Base-by-base conservation (phyloP, 306 rosid species). In the Abrus precatorius region DNA sequence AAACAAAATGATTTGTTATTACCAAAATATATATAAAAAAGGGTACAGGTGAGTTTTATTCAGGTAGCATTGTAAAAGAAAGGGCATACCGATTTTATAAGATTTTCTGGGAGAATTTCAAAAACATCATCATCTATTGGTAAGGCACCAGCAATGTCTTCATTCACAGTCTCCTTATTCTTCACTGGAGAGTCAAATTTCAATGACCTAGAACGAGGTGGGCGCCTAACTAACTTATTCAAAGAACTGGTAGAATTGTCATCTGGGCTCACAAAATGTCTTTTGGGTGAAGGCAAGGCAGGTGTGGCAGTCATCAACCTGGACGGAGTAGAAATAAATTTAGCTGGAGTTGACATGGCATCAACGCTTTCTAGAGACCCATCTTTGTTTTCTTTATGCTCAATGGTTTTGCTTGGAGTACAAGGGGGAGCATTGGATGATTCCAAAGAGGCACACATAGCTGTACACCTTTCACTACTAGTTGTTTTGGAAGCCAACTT, bases 111-210 rank as follows among this genome's bases (percentile, higher is more conserved):
- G 64, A 95, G 97, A 74, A 87, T 75, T 89, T 88, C 85, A 47
- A 63, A 80, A 50, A 85, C 20, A 38, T 90, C 95, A 3, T 85
- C 70, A 75, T 82, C 86, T 27, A 54, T 55, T 75, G 87, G 81
- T 52, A 77, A 40, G n/a, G 65, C 74, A 30, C 65, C 59, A 9
- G 13, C 60, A 79, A 40, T 83, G 84, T 61, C 27, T 60, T 85
- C 84, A 69, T 59, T 50, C 12, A 73, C 75, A 40, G 9, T 30
- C 43, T 29, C 62, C 68, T 52, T 84, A 78, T 82, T 86, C 85
- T 91, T 94, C 75, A 87, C 83, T 2, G 92, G 97, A 78, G 92
- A 79, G 84, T 90, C 92, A 47, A 91, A 94, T 80, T 84, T 89
- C 85, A 95, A 86, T 8, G 94, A 88, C 74, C 91, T 90, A 28